phyloP scores from a whole-genome alignment of 495 filamentous ascomycete genomes.

The Penicilliopsis zonata region DNA sequence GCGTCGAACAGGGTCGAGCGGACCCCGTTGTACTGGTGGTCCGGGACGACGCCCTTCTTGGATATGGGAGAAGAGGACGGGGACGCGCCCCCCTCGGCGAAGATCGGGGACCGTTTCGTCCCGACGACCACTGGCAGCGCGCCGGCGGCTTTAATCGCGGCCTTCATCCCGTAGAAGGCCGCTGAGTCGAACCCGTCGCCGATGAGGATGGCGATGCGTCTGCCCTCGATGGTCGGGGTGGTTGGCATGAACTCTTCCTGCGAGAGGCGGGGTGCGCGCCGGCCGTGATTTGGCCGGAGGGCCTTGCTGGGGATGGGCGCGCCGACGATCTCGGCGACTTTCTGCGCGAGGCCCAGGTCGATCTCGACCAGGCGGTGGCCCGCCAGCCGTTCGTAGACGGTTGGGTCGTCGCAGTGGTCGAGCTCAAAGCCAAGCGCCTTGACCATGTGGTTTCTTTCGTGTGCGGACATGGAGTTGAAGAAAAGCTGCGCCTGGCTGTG shows the following conservation, averaged over 20 bases:
- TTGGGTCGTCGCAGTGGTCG: constrained; percentile 76
- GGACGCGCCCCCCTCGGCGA: constrained; percentile 39
- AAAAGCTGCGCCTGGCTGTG: constrained; percentile 51
- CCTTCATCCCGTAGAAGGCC: constrained; percentile 51
- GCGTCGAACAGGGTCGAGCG: constrained; percentile 72
- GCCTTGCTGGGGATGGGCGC: constrained; percentile 44
- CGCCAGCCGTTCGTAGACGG: constrained; percentile 65
- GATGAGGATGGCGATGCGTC: constrained; percentile 66
- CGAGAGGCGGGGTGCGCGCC: constrained; percentile 49
- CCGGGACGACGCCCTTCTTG: constrained; percentile 43
- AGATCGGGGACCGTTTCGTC: constrained; percentile 37
- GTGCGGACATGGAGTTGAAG: constrained; percentile 65
- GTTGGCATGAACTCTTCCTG: constrained; percentile 54
- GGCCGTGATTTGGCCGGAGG: constrained; percentile 49
- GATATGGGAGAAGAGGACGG: constrained; percentile 15
- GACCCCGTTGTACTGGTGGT: constrained; percentile 68
- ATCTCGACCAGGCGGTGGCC: constrained; percentile 56
- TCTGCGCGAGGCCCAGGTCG: constrained; percentile 57
- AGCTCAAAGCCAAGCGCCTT: constrained; percentile 73
- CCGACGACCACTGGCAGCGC: constrained; percentile 67
- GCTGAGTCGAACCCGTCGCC: constrained; percentile 68
- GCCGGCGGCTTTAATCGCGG: constrained; percentile 43
- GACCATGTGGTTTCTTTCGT: constrained; percentile 60
- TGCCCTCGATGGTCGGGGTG: constrained; percentile 54
- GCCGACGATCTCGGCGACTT: constrained; percentile 58